Percentiles rank a stretch among this genome's conserved stretches.
Conservation (phyloP, 768 basidiomycete genomes). For the Cystofilobasidium bisporidii region DNA sequence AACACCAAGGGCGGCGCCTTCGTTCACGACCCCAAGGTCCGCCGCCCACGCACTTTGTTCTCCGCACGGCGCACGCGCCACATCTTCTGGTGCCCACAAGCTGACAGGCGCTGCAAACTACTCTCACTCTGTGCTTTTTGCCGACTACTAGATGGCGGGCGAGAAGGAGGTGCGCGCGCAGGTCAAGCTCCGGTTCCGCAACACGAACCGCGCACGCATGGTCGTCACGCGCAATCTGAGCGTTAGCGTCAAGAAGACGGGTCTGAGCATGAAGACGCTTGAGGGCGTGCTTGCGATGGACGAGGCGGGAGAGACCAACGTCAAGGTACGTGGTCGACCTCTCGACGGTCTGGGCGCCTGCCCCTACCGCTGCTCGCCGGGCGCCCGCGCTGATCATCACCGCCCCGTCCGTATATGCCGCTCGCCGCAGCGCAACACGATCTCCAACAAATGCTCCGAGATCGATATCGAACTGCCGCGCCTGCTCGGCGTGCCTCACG, state of each 20-base stretch:
- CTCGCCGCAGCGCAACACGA: constrained; percentile 59
- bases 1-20: constrained; percentile 98
- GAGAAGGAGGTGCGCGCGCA: constrained; percentile 99
- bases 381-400: neutral
- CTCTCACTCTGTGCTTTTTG: too few species aligned
- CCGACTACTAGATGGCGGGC: constrained; percentile 66
- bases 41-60: too few species aligned
- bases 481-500: constrained; percentile 86
- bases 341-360: too few species aligned
- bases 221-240: constrained; percentile 79
- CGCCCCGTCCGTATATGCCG: neutral
- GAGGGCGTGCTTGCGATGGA: constrained; percentile 77
- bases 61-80: too few species aligned
- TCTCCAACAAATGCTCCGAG: constrained; percentile 96
- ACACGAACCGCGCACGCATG: constrained; percentile 84
- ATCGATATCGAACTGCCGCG: constrained; percentile 91
- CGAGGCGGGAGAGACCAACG: constrained; percentile 56
- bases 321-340: constrained; percentile 79
- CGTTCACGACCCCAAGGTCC: constrained; percentile 80
- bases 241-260: constrained; percentile 86
- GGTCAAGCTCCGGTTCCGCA: constrained; percentile 84
- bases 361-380: neutral
- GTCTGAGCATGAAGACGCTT: constrained; percentile 92
- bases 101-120: too few species aligned
- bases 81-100: neutral